Percentiles rank a stretch among this genome's conserved stretches.
These are phyloP conservation scores for Alternaria sp. DNA, from an alignment of 2,329 filamentous ascomycete genomes.

Conservation along the genomic window DNA sequence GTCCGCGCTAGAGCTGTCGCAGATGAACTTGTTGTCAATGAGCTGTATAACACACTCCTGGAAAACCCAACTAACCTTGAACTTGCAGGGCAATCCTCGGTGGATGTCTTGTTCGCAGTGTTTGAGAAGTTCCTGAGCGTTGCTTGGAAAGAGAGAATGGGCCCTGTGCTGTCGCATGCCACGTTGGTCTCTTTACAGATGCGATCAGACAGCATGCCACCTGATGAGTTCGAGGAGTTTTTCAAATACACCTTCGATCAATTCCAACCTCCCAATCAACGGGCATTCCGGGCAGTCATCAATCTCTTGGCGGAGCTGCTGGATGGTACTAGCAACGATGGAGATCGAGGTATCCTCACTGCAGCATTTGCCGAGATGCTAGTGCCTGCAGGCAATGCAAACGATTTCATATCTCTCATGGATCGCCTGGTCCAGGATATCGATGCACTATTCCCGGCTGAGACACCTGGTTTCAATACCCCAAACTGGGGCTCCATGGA, in stretches of 20 bases:
- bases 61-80: conserved; percentile 84
- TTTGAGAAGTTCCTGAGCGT: conserved; percentile 93
- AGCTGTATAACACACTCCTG: conserved; percentile 87
- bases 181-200: conserved; percentile 79
- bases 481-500: conserved; percentile 67
- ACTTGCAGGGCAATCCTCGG: conserved; percentile 74
- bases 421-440: conserved; percentile 91
- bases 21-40: conserved; percentile 84
- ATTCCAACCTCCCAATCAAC: conserved; percentile 67
- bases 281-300: conserved; percentile 84
- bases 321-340: conserved; percentile 89
- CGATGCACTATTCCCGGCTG: conserved; percentile 83
- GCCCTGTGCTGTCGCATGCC: conserved; percentile 78
- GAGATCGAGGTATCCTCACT: conserved; percentile 87
- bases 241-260: conserved; percentile 63
- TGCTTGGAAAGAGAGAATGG: conserved; percentile 90
- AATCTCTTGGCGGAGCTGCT: conserved; percentile 87
- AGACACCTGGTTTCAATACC: conserved; percentile 56
- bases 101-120: conserved; percentile 87
- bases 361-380: conserved; percentile 89
- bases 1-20: conserved; percentile 74
- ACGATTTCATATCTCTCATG: conserved; percentile 86
- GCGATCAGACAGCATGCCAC: conserved; percentile 68
- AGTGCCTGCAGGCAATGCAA: conserved; percentile 77
- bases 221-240: conserved; percentile 73